Conservation (phyloP, 495 filamentous ascomycete species). For the Trichoderma virens region DNA sequence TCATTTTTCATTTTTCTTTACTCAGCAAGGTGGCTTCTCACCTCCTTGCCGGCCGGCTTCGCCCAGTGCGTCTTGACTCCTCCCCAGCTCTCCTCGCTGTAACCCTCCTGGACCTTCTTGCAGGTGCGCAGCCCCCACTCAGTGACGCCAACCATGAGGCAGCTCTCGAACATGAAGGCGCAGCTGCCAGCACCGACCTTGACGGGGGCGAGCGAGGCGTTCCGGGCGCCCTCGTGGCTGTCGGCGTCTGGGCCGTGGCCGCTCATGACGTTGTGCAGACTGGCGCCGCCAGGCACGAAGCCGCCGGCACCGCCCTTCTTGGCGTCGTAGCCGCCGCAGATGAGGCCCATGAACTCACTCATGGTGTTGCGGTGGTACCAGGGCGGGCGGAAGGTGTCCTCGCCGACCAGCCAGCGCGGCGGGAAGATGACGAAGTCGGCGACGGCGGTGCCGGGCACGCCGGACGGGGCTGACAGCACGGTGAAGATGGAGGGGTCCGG, state of each 20-base stretch:
- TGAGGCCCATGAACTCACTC: slow-evolving; percentile 78
- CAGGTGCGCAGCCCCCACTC: slow-evolving; percentile 84
- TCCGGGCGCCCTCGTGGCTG: slow-evolving; percentile 55
- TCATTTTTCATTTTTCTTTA: not conserved
- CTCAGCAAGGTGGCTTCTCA: slow-evolving; percentile 18
- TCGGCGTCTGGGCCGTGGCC: slow-evolving; percentile 54
- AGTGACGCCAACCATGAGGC: slow-evolving; percentile 82
- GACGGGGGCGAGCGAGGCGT: slow-evolving; percentile 44
- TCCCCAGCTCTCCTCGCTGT: slow-evolving; percentile 81
- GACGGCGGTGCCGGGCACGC: slow-evolving; percentile 56
- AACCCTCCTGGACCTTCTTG: slow-evolving; percentile 73
- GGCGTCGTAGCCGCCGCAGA: slow-evolving; percentile 54
- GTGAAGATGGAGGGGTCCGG: slow-evolving; percentile 79
- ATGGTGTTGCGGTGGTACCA: slow-evolving; percentile 82
- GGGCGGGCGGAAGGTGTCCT: slow-evolving; percentile 74
- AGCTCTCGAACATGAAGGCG: slow-evolving; percentile 63
- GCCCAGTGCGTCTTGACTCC: slow-evolving; percentile 71
- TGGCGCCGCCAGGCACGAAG: slow-evolving; percentile 53
- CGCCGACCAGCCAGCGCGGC: slow-evolving; percentile 69
- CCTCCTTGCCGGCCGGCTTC: slow-evolving; percentile 38
- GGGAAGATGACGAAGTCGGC: slow-evolving; percentile 82
- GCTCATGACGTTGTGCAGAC: slow-evolving; percentile 52
- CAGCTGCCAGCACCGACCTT: slow-evolving; percentile 52
- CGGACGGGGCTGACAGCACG: slow-evolving; percentile 65
- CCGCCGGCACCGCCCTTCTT: slow-evolving; percentile 42